Evolutionary conservation across 768 basidiomycete species (phyloP), one percentile per base, ranked within the genome.

Genomic region (Krasilnikovozyma curviuscula): DNA sequence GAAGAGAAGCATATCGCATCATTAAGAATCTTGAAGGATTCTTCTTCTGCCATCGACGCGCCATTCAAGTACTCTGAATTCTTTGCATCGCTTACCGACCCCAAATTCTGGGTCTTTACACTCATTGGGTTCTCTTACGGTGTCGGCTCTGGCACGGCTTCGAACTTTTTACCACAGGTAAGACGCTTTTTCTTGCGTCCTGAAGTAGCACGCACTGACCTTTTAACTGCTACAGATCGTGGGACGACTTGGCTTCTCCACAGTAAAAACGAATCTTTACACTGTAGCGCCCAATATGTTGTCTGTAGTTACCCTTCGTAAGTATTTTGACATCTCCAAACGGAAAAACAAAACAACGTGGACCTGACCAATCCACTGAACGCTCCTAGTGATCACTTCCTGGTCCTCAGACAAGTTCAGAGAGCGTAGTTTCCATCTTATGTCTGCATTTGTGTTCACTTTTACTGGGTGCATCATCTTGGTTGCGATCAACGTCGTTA

Each of bases 221-320:
- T n/a, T n/a, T n/a, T n/a, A n/a, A n/a, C 61, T 74, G 13, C 71
- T 70, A 0, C 71, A 73, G 38, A 70, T 70, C 29, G 68, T 69
- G 23, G 67, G 64, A 8, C 69, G 69, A 44, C 61, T 71, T 5
- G 68, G 68, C 13, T 71, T 69, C 55, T 69, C 67, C 3, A 68
- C 69, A 3, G 62, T 73, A 54, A 71, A 69, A 53, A 74, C 73
- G 12, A 74, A 74, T 52, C 61, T 74, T 21, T 67, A 65, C 52
- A 74, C 73, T 16, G 68, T 73, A 27, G 73, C 72, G 9, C 73
- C 73, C 2, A 73, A 73, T 55, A 60, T 73, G 38, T 69, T 66
- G 41, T 70, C 69, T 31, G 72, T 72, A 1, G 67, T 71, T 21
- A 13, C 12, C 39, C n/a, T 13, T 40, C 39, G 4, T 40, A 5